Conservation (phyloP, 2,329 filamentous ascomycete genomes). For the Cryphonectria japonica region DNA sequence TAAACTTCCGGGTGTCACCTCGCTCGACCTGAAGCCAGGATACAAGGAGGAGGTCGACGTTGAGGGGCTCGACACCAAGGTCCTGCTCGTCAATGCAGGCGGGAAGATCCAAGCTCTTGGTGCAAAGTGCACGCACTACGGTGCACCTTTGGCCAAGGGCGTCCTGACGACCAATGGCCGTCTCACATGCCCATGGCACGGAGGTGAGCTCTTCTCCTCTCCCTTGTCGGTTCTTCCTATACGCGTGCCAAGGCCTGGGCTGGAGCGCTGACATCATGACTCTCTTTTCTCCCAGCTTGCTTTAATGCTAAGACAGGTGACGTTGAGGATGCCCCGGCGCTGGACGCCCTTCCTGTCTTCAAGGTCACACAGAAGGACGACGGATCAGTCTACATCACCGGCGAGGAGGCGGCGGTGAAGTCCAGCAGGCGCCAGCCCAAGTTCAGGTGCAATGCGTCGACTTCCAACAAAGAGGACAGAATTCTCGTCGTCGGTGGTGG, state of each 20-base stretch:
- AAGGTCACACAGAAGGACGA: conserved; percentile 79
- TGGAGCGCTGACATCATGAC: conserved; percentile 20
- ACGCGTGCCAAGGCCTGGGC: neutral
- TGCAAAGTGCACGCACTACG: conserved; percentile 88
- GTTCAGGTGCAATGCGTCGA: conserved; percentile 64
- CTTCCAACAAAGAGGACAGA: conserved; percentile 57
- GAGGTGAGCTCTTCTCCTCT: conserved; percentile 59
- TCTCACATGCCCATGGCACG: conserved; percentile 95
- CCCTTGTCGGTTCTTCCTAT: neutral
- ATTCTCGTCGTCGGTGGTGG: conserved; percentile 90
- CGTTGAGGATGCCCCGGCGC: conserved; percentile 90
- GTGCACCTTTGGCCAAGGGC: conserved; percentile 85
- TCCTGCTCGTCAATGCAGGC: conserved; percentile 79
- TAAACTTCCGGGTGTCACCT: conserved; percentile 76
- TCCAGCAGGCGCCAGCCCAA: conserved; percentile 73
- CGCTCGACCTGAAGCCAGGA: conserved; percentile 74
- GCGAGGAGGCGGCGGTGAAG: conserved; percentile 79
- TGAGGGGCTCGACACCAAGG: conserved; percentile 87
- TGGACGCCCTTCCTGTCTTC: conserved; percentile 85
- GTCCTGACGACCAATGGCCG: conserved; percentile 81
- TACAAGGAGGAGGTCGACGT: conserved; percentile 90
- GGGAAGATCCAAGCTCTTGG: conserved; percentile 80
- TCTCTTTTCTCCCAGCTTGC: conserved; percentile 65
- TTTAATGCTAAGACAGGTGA: conserved; percentile 90
- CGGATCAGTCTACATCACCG: conserved; percentile 82